Conservation (phyloP, 768 basidiomycete genomes). For the Strobilomyces echinocephalus region DNA sequence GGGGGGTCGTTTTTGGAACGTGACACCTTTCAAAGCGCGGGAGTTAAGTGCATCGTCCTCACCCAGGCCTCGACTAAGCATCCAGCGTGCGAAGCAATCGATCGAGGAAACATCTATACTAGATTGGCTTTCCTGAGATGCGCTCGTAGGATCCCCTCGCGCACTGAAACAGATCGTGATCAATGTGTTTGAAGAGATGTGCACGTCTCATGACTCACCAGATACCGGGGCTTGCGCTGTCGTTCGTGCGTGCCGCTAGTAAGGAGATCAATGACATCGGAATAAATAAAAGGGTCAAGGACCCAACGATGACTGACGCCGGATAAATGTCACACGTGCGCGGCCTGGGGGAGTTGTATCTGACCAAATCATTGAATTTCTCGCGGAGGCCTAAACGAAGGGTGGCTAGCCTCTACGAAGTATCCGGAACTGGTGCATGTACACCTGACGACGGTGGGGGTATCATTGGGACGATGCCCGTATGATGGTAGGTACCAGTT, state of each 20-base stretch:
- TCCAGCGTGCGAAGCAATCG: neutral
- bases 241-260: constrained; percentile 51
- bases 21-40: neutral
- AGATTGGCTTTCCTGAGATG: constrained; percentile 51
- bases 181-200: neutral
- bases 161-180: constrained; percentile 35
- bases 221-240: constrained; percentile 57
- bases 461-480: constrained; percentile 65
- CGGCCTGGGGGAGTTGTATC: constrained; percentile 49
- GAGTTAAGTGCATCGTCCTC: neutral
- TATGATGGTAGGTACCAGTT: constrained; percentile 61
- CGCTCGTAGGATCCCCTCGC: constrained; percentile 57
- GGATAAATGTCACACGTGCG: constrained; percentile 60
- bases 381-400: constrained; percentile 50
- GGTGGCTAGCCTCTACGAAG: neutral
- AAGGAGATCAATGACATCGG: neutral
- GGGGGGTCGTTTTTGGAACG: no score
- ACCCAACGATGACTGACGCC: constrained; percentile 64
- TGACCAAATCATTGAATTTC: no score
- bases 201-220: constrained; percentile 31
- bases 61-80: constrained; percentile 1
- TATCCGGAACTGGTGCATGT: neutral
- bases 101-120: constrained; percentile 29
- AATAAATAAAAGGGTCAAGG: neutral
- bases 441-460: constrained; percentile 61